Percentiles rank a stretch among this genome's conserved stretches.
phyloP scores from a whole-genome alignment of 75 land plant species.

The Chamaecyparis obtusa region DNA sequence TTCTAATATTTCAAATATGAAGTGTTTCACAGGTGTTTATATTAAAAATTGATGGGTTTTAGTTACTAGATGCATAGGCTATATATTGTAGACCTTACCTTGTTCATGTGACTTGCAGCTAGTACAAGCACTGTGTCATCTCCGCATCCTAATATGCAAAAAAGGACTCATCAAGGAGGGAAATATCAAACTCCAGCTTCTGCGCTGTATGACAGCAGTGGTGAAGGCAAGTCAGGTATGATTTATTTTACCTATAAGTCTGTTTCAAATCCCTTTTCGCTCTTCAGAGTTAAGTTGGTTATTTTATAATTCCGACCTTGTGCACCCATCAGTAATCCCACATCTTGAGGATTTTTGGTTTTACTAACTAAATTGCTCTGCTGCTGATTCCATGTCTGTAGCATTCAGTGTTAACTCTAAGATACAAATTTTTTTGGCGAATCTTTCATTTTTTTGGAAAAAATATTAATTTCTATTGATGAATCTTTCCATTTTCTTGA shows the following conservation, averaged over 20 bases:
- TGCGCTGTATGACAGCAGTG: conserved; percentile 69
- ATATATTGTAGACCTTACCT: neutral
- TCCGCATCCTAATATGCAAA: conserved; percentile 28
- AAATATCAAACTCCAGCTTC: conserved; percentile 92
- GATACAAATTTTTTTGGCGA: too few relatives aligned
- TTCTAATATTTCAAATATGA: neutral
- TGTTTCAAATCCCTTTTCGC: neutral
- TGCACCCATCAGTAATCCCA: neutral
- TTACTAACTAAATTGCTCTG: neutral
- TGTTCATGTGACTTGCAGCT: conserved; percentile 6
- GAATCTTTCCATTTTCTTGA: too few relatives aligned
- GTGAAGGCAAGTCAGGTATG: conserved; percentile 23
- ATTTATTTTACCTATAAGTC: neutral
- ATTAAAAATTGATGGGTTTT: neutral
- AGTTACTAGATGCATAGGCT: neutral
- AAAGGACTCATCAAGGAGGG: conserved; percentile 29
- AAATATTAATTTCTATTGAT: too few relatives aligned
- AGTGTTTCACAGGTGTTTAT: neutral
- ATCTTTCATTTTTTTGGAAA: too few relatives aligned
- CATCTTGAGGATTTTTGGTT: neutral
- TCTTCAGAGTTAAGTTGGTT: neutral
- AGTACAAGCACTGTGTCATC: conserved; percentile 24
- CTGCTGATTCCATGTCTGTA: neutral
- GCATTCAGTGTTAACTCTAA: too few relatives aligned
- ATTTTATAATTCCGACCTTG: neutral